phyloP scores from a whole-genome alignment of 305 asterid genomes.

The Fraxinus latifolia region DNA sequence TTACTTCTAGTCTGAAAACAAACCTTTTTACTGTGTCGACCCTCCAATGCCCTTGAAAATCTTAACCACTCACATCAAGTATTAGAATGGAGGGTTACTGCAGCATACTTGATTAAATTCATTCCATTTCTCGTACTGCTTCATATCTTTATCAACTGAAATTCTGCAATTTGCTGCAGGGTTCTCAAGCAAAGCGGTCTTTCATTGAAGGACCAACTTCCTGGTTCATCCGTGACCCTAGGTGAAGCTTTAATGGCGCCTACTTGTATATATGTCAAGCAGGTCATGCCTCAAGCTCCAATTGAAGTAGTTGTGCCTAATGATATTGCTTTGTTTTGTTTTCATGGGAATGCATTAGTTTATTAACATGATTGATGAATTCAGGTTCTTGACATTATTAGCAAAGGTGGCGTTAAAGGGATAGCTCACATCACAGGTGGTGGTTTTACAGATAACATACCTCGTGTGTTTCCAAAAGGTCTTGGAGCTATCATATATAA shows the following conservation, averaged over 20 bases:
- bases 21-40: neutral
- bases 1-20: neutral
- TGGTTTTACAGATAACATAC: conserved; percentile 90
- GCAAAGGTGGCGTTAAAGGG: conserved; percentile 93
- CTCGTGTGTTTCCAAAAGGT: conserved; percentile 78
- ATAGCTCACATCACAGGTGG: conserved; percentile 97
- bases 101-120: neutral
- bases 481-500: conserved; percentile 72
- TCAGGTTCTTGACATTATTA: conserved; percentile 77
- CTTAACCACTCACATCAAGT: neutral
- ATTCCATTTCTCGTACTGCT: neutral
- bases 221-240: conserved; percentile 57
- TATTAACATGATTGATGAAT: neutral
- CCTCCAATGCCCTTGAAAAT: neutral
- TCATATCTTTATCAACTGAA: neutral
- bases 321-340: neutral
- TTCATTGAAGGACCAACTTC: conserved; percentile 64
- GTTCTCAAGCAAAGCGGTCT: conserved; percentile 75
- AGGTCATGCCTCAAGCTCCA: conserved; percentile 40
- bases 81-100: neutral
- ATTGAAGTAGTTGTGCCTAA: neutral
- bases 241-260: conserved; percentile 96
- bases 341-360: neutral
- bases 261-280: conserved; percentile 86
- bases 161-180: conserved; percentile 34